Base-by-base conservation (phyloP, 2,329 filamentous ascomycete species). In the Trichoderma endophyticum region DNA sequence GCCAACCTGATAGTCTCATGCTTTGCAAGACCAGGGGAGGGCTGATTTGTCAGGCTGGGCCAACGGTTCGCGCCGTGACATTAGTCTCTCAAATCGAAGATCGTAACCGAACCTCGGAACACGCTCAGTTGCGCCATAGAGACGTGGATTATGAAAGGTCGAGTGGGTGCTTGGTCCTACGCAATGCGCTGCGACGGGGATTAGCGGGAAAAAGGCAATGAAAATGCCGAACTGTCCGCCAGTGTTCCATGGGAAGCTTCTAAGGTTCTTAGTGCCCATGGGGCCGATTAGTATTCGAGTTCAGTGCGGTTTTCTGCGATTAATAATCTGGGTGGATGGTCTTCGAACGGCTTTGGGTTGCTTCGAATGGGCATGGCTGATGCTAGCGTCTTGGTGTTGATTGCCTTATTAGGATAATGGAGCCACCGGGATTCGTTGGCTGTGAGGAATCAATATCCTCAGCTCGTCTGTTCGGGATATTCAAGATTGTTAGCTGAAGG, bases 91-190 rank as follows among this genome's bases (percentile, higher is more conserved):
- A 21, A 43, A 43, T 43, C 39, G 39, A 43, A 43, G 39, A 30
- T 28, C 26, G 18, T 48, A 7, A 21, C 15, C 43, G 26, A 18
- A 21, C 11, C 26, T 73, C 81, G 80, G 78, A 81, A 24, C 2
- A 24, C 21, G 9, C 21, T 14, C 21, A 54, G 48, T 54, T 81
- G 28, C 81, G 54, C 54, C 54, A 28, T 30, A 18, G 7, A 57
- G 15, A 30, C 6, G 24, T 24, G 48, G 48, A 21, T 54, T 54
- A 54, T 24, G 11, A 12, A 54, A 54, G 48, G 3, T 54, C n/a
- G 21, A 54, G 48, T 54, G 21, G 48, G 48, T 54, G 21, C 48
- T 24, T 51, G 43, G 12, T 21, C n/a, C n/a, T 51, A 21, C n/a
- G 4, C 3, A 51, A 24, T 51, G 48, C 18, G n/a, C 15, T 14